A percentile compares a stretch with the other conserved stretches of the same genome.
Evolutionary conservation across 2,329 filamentous ascomycete species (phyloP).

Genomic region (Emmonsia crescens): DNA sequence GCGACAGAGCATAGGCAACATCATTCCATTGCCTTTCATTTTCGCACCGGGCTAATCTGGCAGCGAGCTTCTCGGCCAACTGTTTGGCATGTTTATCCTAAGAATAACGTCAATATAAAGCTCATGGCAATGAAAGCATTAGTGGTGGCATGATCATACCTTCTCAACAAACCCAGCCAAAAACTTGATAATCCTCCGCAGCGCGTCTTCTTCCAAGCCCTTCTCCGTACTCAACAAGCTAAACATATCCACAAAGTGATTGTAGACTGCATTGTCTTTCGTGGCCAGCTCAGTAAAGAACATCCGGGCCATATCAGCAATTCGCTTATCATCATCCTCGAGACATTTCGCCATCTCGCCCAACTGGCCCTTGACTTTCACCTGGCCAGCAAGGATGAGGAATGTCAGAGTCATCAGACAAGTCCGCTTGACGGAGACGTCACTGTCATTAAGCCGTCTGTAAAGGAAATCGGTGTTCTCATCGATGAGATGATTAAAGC

Average conservation of each 20-base stretch:
- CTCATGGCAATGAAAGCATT: background rate
- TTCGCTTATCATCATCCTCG: slow-evolving; percentile 88
- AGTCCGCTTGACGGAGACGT: slow-evolving; percentile 86
- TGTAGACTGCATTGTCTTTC: slow-evolving; percentile 98
- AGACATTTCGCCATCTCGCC: slow-evolving; percentile 99
- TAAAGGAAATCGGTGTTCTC: slow-evolving; percentile 99
- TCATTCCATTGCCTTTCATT: slow-evolving; percentile 96
- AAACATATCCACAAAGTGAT: slow-evolving; percentile 99
- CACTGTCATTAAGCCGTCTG: slow-evolving; percentile 76
- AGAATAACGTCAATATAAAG: slow-evolving; percentile 1
- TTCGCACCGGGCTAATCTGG: slow-evolving; percentile 73
- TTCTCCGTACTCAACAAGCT: slow-evolving; percentile 76
- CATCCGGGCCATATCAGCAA: slow-evolving; percentile 89
- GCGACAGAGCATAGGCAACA: slow-evolving; percentile 79
- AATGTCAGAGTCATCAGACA: slow-evolving; percentile 98
- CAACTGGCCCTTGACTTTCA: slow-evolving; percentile 97
- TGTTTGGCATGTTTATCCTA: slow-evolving; percentile 97
- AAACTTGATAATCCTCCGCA: slow-evolving; percentile 83
- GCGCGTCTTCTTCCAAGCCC: slow-evolving; percentile 69
- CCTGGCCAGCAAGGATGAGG: slow-evolving; percentile 89
- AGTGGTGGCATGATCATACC: slow-evolving; percentile 43
- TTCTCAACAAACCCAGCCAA: slow-evolving; percentile 94
- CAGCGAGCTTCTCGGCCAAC: slow-evolving; percentile 82
- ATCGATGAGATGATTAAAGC: slow-evolving; percentile 98
- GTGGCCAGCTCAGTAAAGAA: slow-evolving; percentile 97